Evolutionary conservation across 192 early-diverging fungal genomes (phyloP), one percentile per base, ranked within the genome.

Genomic region (Blastocladiella britannica): DNA sequence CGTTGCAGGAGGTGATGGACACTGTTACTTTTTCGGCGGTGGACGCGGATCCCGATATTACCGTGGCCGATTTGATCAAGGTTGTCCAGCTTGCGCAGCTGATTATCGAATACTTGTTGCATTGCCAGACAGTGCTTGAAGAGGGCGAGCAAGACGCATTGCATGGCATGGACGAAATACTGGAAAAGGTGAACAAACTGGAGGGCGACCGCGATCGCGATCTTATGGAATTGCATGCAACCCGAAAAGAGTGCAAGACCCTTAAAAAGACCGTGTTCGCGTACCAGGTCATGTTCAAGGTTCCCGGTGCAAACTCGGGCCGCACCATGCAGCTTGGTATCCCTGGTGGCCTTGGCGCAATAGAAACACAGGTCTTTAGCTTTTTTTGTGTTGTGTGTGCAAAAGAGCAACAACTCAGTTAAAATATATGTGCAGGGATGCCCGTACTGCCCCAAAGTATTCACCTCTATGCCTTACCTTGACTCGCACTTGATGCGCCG

Each of bases 71-170:
- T 18, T 54, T 28, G 12, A n/a, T 78, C 53, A 78, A 78, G 61
- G 64, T 78, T 9, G 67, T 78, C 56, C 72, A 75, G 58, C 58
- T 78, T 25, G 53, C 76, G 15, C 76, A 78, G 57, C 59, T 78
- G 29, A 72, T 72, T 22, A 73, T 78, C 27, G 76, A 78, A 55
- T 78, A 75, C 53, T 58, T 78, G 54, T 56, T 78, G 29, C 65
- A 74, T 60, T 71, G 67, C 6, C 76, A 78, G 64, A 23, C 66
- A 66, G 55, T 37, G 18, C 51, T 51, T 18, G 18, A 51, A 51
- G 18, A 18, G n/a, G 18, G 18, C n/a, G n/a, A n/a, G 51, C 59
- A 62, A 57, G 57, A 59, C 8, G 8, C 12, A 26, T 9, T 26
- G n/a, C 29, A 30, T n/a, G n/a, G n/a, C n/a, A n/a, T n/a, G n/a